Conservation (phyloP, 2,329 filamentous ascomycete genomes). For the Diaporthe amygdali region DNA sequence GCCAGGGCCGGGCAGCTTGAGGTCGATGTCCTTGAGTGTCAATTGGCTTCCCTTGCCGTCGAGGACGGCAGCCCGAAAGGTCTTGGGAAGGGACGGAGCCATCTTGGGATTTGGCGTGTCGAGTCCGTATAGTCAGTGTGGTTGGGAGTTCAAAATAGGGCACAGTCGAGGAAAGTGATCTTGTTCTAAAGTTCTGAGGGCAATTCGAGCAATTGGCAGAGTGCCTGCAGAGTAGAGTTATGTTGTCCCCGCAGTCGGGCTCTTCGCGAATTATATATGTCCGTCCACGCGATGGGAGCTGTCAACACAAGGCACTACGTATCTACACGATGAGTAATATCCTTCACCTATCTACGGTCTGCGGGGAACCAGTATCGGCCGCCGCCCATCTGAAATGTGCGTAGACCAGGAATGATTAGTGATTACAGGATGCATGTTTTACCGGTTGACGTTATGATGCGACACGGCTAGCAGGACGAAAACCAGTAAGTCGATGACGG, state of each 20-base stretch:
- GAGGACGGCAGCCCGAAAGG: conserved; percentile 70
- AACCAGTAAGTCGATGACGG: background rate
- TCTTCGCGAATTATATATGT: too few species aligned
- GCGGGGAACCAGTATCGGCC: background rate
- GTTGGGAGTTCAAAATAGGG: background rate
- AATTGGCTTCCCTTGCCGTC: conserved; percentile 57
- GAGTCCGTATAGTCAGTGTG: background rate
- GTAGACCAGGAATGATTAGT: background rate
- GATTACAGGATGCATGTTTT: background rate
- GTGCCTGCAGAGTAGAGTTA: too few species aligned
- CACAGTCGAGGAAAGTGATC: fast-evolving
- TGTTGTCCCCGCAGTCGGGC: too few species aligned
- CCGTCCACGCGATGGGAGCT: too few species aligned
- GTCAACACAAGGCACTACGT: background rate
- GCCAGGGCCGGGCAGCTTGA: conserved; percentile 59
- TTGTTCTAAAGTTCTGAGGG: background rate
- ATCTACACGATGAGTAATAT: background rate
- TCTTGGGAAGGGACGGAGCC: conserved; percentile 55
- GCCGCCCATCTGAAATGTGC: background rate
- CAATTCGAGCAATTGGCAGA: fast-evolving
- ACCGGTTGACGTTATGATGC: background rate
- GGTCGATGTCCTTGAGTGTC: conserved; percentile 61
- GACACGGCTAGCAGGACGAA: background rate
- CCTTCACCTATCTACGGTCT: background rate
- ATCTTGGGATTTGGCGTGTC: background rate